These are phyloP conservation scores for Paecilomyces niveus DNA, from an alignment of 2,329 filamentous ascomycete species.

Conservation along the genomic window DNA sequence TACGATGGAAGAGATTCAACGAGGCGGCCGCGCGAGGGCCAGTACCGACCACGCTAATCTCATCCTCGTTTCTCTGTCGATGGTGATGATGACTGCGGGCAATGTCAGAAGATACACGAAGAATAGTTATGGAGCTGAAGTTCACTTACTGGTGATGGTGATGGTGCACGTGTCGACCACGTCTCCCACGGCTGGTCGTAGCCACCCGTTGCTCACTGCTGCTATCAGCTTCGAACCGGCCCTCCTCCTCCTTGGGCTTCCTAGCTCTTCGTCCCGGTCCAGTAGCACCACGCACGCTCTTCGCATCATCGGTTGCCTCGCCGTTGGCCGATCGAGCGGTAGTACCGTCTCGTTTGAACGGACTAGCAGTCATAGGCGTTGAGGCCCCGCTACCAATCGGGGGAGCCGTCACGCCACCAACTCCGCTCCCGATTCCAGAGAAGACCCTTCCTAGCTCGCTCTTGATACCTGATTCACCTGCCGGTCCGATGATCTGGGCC, in stretches of 20 bases:
- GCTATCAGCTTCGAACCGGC: constrained; percentile 58
- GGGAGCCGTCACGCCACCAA: constrained; percentile 47
- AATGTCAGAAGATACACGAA: constrained; percentile 4
- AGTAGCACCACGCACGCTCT: constrained; percentile 35
- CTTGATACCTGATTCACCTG: constrained; percentile 82
- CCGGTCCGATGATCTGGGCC: constrained; percentile 67
- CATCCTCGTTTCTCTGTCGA: constrained; percentile 47
- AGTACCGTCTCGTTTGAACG: constrained; percentile 45
- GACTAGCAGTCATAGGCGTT: constrained; percentile 48
- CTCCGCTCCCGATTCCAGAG: constrained; percentile 74
- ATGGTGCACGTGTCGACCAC: constrained; percentile 46
- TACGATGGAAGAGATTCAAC: constrained; percentile 20
- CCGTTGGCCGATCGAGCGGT: constrained; percentile 35
- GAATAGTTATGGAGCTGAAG: constrained; percentile 1
- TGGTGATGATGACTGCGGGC: constrained; percentile 44
- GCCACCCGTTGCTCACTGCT: constrained; percentile 57
- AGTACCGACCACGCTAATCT: constrained; percentile 18
- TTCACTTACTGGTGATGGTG: constrained; percentile 51
- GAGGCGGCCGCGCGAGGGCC: constrained; percentile 18
- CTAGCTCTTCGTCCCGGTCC: constrained; percentile 53
- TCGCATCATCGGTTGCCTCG: constrained; percentile 33
- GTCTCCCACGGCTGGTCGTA: constrained; percentile 61
- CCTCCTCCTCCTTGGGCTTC: constrained; percentile 71
- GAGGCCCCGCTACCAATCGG: constrained; percentile 45
- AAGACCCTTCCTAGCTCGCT: constrained; percentile 94